These are phyloP conservation scores for Hypoxylon rubiginosum DNA, from an alignment of 2,329 filamentous ascomycete species.

Conservation along the genomic window DNA sequence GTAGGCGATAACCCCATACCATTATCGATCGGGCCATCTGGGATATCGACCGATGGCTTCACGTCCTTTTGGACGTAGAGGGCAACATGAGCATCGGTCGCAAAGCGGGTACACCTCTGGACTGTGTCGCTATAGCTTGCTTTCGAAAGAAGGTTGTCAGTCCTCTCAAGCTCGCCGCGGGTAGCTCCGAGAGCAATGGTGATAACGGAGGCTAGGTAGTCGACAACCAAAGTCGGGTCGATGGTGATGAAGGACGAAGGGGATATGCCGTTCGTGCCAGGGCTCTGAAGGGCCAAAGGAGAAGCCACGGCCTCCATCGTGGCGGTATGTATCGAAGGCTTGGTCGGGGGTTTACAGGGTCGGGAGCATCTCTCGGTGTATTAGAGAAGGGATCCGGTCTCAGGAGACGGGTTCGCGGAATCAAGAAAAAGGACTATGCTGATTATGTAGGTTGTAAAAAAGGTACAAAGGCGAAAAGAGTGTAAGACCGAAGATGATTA, in stretches of 20 bases:
- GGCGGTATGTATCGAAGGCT: conserved; percentile 42
- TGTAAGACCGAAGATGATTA: conserved; percentile 32
- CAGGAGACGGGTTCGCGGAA: conserved; percentile 30
- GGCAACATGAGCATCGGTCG: conserved; percentile 86
- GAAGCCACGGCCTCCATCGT: conserved; percentile 68
- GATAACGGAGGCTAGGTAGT: conserved; percentile 79
- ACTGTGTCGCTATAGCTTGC: conserved; percentile 81
- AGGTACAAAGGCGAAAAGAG: conserved; percentile 42
- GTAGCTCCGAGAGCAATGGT: conserved; percentile 81
- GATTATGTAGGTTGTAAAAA: conserved; percentile 36
- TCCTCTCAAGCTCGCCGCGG: conserved; percentile 81
- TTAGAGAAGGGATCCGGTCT: conserved; percentile 36
- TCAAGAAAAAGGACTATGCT: conserved; percentile 31
- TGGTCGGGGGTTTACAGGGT: conserved; percentile 33
- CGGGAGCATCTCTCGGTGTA: conserved; percentile 45
- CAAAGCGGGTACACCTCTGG: conserved; percentile 89
- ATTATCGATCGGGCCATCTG: conserved; percentile 62
- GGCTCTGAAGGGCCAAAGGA: conserved; percentile 57
- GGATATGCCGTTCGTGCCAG: conserved; percentile 62
- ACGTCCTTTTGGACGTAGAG: conserved; percentile 93
- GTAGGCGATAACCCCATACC: conserved; percentile 55
- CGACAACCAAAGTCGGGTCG: conserved; percentile 77
- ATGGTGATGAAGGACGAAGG: conserved; percentile 66
- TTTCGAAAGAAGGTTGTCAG: conserved; percentile 86
- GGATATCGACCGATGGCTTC: conserved; percentile 64